Evolutionary conservation across 148 eudicot genomes (phyloP).

Genomic region (Nyssa sinensis): DNA sequence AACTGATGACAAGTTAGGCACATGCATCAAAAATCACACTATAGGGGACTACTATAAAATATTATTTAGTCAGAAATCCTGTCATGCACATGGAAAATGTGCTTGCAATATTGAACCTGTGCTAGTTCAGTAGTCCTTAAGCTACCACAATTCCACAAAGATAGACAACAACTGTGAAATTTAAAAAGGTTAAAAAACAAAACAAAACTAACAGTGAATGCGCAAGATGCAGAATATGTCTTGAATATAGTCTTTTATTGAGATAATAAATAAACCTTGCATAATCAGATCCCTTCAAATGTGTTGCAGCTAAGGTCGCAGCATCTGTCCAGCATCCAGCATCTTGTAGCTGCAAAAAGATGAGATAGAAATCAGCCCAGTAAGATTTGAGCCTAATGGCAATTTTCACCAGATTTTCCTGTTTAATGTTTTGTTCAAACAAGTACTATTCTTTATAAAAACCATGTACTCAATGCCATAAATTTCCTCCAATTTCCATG

Average conservation of each 20-base stretch:
- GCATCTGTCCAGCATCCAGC: conserved; percentile 99
- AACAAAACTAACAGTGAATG: not conserved
- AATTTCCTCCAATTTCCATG: not conserved
- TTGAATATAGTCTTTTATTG: not conserved
- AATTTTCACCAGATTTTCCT: too few species aligned
- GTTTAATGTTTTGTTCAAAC: too few species aligned
- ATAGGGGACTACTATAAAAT: too few species aligned
- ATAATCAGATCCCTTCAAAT: conserved; percentile 93
- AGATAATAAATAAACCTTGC: conserved; percentile 55
- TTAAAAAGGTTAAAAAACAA: too few species aligned
- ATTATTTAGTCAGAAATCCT: not conserved
- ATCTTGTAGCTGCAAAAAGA: conserved; percentile 81
- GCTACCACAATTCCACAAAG: not conserved
- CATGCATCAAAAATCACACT: too few species aligned
- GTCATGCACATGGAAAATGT: not conserved
- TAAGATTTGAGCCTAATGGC: conserved; percentile 3
- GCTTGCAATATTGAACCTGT: not conserved
- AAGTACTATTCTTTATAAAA: too few species aligned
- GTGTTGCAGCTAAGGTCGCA: conserved; percentile 98
- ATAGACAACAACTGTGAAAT: conserved; percentile 1
- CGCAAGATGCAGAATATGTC: not conserved
- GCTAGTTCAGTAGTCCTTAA: not conserved
- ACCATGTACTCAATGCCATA: not conserved
- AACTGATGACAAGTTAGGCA: not conserved
- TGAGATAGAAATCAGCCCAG: not conserved